Conservation (phyloP, 78 protist species). For the Dictyostelium capitatum region DNA sequence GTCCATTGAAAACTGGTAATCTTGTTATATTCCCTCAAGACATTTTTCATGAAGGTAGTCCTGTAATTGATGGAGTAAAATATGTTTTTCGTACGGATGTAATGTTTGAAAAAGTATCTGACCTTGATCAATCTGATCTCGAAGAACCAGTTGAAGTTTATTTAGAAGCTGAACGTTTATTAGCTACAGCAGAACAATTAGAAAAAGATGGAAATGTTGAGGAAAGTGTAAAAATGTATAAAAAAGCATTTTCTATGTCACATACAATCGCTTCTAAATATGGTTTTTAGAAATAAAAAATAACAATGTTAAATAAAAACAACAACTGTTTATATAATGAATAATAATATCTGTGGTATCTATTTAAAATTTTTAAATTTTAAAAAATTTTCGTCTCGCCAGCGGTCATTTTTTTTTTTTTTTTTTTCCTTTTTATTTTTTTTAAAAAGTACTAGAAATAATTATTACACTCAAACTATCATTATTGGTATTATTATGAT, state of each 20-base stretch:
- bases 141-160: not conserved
- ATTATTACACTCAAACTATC: too few species aligned
- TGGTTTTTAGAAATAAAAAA: conserved; percentile 3
- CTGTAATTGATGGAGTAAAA: not conserved
- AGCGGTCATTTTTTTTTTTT: too few species aligned
- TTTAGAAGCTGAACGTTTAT: not conserved
- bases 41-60: conserved; percentile 59
- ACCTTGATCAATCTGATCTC: not conserved
- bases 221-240: conserved; percentile 10
- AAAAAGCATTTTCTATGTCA: conserved; percentile 18
- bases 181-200: not conserved
- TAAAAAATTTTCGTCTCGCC: not conserved
- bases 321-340: too few species aligned
- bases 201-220: not conserved
- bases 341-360: too few species aligned
- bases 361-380: not conserved
- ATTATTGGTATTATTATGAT: too few species aligned
- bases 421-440: not conserved
- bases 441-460: too few species aligned
- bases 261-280: not conserved
- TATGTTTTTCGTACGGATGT: conserved; percentile 70
- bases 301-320: too few species aligned
- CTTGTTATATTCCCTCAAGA: conserved; percentile 27
- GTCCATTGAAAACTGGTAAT: conserved; percentile 10
- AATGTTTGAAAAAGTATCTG: conserved; percentile 6